Evolutionary conservation across 768 basidiomycete species (phyloP), one percentile per base, ranked within the genome.

Genomic region (Favolaschia claudopus): DNA sequence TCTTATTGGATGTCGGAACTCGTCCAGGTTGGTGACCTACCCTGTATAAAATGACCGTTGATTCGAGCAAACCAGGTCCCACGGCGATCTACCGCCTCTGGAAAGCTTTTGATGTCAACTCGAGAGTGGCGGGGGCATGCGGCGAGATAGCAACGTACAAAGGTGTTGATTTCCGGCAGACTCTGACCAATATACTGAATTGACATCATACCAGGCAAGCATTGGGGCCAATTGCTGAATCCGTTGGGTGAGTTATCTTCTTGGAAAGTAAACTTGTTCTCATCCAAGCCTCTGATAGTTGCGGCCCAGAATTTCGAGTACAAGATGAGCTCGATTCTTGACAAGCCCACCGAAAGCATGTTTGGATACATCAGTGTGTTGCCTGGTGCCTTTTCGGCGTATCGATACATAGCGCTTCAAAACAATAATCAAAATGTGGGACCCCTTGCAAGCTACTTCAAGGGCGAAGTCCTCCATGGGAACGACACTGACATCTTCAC

Each of bases 291-390:
- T 54, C 20, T 34, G 55, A 54, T 9, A 85, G 85, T 90, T 1
- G 89, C 91, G 1, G 87, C 89, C 1, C 90, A 92, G 69, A 91
- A 92, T 67, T 92, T 92, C 65, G 88, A 91, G 72, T 91, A 92
- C 77, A 91, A 91, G 70, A 77, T 85, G 58, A 83, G 85, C 63
- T 88, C 87, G 64, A 91, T 91, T 65, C 74, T 91, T 55, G 89
- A 90, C 72, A 90, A 90, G 71, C 85, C 94, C 5, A 92, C 87
- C 0, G 94, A 96, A 69, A 88, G 86, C 3, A 82, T 94, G 72
- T 95, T 96, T 70, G 95, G 95, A n/a, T 96, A 97, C 70, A 97
- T 99, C 71, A 93, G 93, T 39, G 96, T 99, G 31, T 70, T 98
- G 86, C 94, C 93, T n/a, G 93, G 93, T 24, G 95, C 95, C 29